Evolutionary conservation across 371 early-diverging fungal species (phyloP).

Genomic region (Nosema granulosis): DNA sequence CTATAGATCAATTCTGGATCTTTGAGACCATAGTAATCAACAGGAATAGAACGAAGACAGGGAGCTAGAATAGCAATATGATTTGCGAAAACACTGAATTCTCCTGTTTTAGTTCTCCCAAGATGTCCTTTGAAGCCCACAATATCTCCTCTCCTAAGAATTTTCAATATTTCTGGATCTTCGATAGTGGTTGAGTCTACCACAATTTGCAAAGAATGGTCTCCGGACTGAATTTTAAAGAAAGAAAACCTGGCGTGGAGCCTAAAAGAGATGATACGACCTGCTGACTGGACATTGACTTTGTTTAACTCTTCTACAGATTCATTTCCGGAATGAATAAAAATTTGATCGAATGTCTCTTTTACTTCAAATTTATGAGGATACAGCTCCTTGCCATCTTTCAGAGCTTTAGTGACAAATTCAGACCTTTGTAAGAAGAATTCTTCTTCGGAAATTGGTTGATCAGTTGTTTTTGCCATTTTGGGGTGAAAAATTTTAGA

Average conservation of each 20-base stretch:
- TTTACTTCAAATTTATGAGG: constrained; percentile 60
- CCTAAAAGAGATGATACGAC: constrained; percentile 55
- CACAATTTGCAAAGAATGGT: constrained; percentile 46
- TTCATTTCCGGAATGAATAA: background rate
- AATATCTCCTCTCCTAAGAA: constrained; percentile 89
- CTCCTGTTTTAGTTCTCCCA: constrained; percentile 86
- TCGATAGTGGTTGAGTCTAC: constrained; percentile 17
- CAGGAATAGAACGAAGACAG: constrained; percentile 91
- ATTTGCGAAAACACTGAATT: constrained; percentile 85
- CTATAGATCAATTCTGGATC: constrained; percentile 87
- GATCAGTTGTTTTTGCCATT: constrained; percentile 11
- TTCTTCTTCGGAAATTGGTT: constrained; percentile 51
- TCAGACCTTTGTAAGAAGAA: constrained; percentile 48
- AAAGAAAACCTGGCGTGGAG: constrained; percentile 50
- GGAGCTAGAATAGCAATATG: constrained; percentile 81
- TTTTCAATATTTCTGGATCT: constrained; percentile 16
- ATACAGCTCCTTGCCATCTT: constrained; percentile 46
- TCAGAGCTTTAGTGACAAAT: constrained; percentile 15
- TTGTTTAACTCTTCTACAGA: background rate
- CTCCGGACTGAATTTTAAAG: constrained; percentile 33
- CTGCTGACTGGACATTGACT: constrained; percentile 53
- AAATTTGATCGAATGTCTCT: constrained; percentile 48
- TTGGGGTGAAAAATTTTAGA: constrained; percentile 16
- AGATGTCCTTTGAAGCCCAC: constrained; percentile 87
- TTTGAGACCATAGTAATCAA: constrained; percentile 86